Conservation (phyloP, 805 yeast genomes). For the Teunomyces tritomae region DNA sequence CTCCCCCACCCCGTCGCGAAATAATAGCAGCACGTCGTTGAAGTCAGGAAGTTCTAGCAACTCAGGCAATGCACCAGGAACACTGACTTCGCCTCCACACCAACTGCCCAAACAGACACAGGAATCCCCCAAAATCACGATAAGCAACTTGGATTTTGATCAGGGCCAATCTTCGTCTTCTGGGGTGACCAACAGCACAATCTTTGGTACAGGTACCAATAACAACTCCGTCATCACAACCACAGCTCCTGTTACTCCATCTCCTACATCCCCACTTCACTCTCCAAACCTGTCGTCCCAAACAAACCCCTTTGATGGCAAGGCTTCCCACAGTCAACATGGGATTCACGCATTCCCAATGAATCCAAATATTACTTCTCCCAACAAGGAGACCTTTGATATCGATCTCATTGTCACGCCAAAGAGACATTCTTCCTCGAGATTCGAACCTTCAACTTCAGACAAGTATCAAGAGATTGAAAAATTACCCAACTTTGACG, state of each 20-base stretch:
- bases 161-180: neutral
- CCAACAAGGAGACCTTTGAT: constrained; percentile 64
- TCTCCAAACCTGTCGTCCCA: constrained; percentile 11
- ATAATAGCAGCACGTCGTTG: constrained; percentile 24
- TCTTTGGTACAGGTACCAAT: constrained; percentile 8
- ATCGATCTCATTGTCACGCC: constrained; percentile 78
- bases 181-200: constrained; percentile 5
- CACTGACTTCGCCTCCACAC: constrained; percentile 10
- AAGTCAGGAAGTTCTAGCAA: constrained; percentile 16
- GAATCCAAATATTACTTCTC: constrained; percentile 56
- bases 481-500: constrained; percentile 83
- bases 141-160: constrained; percentile 14
- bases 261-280: constrained; percentile 24
- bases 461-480: constrained; percentile 48
- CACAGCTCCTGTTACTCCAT: constrained; percentile 16
- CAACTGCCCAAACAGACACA: constrained; percentile 16
- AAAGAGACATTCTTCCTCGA: constrained; percentile 86
- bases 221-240: constrained; percentile 7
- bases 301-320: constrained; percentile 7
- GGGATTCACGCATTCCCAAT: constrained; percentile 45
- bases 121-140: constrained; percentile 21
- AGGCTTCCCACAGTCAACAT: constrained; percentile 8
- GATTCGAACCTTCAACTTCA: constrained; percentile 72
- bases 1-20: constrained; percentile 36
- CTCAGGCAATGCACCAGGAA: neutral